Percentiles rank a stretch among this genome's conserved stretches.
Evolutionary conservation across 345 rosid species (phyloP).

Genomic region (Barbarea vulgaris): DNA sequence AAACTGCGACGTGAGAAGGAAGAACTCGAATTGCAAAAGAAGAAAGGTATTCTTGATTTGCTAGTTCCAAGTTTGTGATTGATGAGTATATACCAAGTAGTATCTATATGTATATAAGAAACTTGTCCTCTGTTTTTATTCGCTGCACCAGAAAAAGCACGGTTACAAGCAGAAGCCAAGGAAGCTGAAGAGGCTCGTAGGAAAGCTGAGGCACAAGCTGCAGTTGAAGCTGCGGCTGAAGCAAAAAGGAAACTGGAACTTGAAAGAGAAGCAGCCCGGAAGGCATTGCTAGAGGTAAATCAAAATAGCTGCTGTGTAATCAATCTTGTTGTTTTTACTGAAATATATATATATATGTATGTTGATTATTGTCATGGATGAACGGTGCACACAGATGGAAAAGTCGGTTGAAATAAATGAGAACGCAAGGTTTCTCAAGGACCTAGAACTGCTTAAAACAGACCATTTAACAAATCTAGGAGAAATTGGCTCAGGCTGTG

Average conservation of each 20-base stretch:
- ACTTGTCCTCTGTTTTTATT: neutral
- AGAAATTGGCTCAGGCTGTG: conserved; percentile 52
- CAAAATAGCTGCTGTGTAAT: neutral
- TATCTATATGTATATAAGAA: neutral
- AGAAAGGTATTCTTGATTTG: conserved; percentile 60
- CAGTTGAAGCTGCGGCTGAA: conserved; percentile 50
- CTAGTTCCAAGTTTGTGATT: neutral
- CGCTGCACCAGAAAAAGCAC: conserved; percentile 64
- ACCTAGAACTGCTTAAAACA: conserved; percentile 73
- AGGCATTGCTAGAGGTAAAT: conserved; percentile 70
- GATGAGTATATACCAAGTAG: neutral
- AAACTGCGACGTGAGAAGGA: conserved; percentile 67
- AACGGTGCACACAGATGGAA: conserved; percentile 70
- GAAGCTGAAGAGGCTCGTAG: conserved; percentile 83
- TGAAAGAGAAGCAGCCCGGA: conserved; percentile 90
- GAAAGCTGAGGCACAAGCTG: conserved; percentile 76
- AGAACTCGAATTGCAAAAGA: conserved; percentile 73
- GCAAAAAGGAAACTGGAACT: conserved; percentile 68
- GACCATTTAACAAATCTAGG: conserved; percentile 49
- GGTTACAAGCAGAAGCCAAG: conserved; percentile 79
- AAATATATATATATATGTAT: neutral
- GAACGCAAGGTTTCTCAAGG: conserved; percentile 68
- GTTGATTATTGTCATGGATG: conserved; percentile 2
- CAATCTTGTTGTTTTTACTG: neutral
- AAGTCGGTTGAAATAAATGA: conserved; percentile 85